Conservation (phyloP, 2,329 filamentous ascomycete species). For the Ophiostoma sp. region DNA sequence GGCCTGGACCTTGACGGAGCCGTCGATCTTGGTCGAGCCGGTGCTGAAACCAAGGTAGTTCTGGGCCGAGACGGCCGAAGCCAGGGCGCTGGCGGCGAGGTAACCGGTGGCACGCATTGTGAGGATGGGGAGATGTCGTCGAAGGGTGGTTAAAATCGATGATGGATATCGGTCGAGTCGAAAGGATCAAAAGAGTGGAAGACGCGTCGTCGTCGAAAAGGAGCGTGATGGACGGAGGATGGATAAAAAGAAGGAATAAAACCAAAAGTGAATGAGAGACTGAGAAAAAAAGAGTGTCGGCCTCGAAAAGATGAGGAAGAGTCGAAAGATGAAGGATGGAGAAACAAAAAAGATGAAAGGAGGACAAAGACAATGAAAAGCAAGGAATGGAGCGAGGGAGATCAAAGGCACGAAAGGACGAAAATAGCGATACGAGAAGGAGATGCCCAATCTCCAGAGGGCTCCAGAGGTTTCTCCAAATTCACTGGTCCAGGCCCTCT, state of each 20-base stretch:
- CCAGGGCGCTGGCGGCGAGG: conserved; percentile 44
- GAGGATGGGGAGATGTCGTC: conserved; percentile 13
- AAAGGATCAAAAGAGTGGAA: neutral
- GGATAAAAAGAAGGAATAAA: neutral
- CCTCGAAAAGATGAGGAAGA: neutral
- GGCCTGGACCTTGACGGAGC: conserved; percentile 53
- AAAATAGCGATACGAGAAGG: conserved; percentile 15
- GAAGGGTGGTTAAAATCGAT: neutral
- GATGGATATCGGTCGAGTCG: neutral
- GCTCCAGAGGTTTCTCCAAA: neutral
- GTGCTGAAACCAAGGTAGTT: conserved; percentile 59
- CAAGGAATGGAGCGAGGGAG: conserved; percentile 3
- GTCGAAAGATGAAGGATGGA: neutral
- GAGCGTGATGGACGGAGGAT: conserved; percentile 3
- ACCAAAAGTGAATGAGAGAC: neutral
- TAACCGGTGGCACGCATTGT: conserved; percentile 46
- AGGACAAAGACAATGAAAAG: neutral
- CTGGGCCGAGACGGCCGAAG: conserved; percentile 42
- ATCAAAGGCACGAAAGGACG: conserved; percentile 3
- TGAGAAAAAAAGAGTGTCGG: conserved; percentile 3
- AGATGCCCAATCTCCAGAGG: neutral
- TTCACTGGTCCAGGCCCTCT: neutral
- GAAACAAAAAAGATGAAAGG: neutral
- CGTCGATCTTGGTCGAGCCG: conserved; percentile 48
- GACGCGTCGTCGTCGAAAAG: conserved; percentile 16